phyloP scores from a whole-genome alignment of 176 grass and related monocot species.

The Rhynchospora breviuscula region DNA sequence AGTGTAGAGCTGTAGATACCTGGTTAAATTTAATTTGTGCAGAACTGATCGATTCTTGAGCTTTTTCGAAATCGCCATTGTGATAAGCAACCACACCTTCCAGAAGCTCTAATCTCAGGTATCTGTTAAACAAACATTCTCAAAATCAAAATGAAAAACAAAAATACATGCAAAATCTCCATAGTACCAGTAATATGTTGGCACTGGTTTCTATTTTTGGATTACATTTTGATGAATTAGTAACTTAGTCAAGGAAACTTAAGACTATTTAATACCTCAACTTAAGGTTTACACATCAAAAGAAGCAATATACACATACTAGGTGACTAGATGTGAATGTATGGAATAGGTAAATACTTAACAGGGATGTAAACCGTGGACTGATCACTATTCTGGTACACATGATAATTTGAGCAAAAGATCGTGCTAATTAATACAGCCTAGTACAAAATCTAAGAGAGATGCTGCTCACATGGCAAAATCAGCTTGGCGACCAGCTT shows the following conservation, averaged over 20 bases:
- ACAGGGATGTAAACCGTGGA: neutral
- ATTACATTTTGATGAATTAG: neutral
- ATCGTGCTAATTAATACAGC: neutral
- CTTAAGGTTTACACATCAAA: slow-evolving; percentile 7
- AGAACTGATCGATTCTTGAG: slow-evolving; percentile 54
- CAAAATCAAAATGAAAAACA: neutral
- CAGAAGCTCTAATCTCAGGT: slow-evolving; percentile 87
- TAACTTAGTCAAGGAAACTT: neutral
- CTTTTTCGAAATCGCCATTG: slow-evolving; percentile 57
- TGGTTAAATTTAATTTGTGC: slow-evolving; percentile 82
- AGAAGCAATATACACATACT: neutral
- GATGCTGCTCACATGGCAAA: slow-evolving; percentile 60
- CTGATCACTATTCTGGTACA: neutral
- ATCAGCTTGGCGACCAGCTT: slow-evolving; percentile 61
- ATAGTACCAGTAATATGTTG: neutral
- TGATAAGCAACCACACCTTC: slow-evolving; percentile 98
- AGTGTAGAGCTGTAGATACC: slow-evolving; percentile 30
- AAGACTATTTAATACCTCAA: neutral
- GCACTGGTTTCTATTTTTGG: neutral
- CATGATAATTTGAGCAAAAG: neutral
- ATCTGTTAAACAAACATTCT: slow-evolving; percentile 40
- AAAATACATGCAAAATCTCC: neutral
- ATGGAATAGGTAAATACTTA: neutral
- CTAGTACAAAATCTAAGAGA: neutral
- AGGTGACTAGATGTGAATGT: neutral